Base-by-base conservation (phyloP, 805 yeast species). In the Candida loeiensis region DNA sequence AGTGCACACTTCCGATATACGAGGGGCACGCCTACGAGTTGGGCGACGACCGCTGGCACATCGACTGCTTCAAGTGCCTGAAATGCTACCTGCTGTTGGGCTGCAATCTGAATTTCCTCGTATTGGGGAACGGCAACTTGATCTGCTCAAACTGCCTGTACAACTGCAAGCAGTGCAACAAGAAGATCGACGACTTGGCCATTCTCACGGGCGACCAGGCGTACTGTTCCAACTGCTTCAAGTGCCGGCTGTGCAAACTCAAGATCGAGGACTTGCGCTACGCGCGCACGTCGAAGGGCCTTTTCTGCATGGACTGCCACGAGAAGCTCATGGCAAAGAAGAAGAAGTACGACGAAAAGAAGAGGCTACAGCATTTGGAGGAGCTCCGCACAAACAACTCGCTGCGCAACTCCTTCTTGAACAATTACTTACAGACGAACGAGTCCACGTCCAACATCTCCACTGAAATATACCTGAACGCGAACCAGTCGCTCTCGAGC, bases 1-100 rank as follows among this genome's bases (percentile, higher is more conserved):
- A 65, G 45, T 69, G 74, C 46, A 51, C 53, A 42, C 48, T 47
- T 14, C 59, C 82, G 19, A 85, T 91, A 36, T 76, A 76, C 14
- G 95, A 87, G 53, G 96, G 96, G 22, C 95, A 90, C 48, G 98
- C 98, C 2, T 93, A 88, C 58, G 98, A 91, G 58, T 69, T 91
- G 36, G 96, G 96, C 17, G 95, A 85, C 36, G 91, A 88, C 56
- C 78, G 96, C 48, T 93, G 99, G 99, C 99, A 93, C 60, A 84
- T 88, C 41, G 76, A 84, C 46, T 93, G 99, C 63, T 93, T 93
- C 64, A 74, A 80, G 34, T 93, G 99, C 63, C 84, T 95, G 40
- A 83, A 83, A 50, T 93, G 99, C 61, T 70, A 76, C 26, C 74
- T 78, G 50, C 75, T 81, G 26, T 66, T 93, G 40, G 95, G 95